Conservation (phyloP, 2,329 filamentous ascomycete species). For the Aureobasidium sp. region DNA sequence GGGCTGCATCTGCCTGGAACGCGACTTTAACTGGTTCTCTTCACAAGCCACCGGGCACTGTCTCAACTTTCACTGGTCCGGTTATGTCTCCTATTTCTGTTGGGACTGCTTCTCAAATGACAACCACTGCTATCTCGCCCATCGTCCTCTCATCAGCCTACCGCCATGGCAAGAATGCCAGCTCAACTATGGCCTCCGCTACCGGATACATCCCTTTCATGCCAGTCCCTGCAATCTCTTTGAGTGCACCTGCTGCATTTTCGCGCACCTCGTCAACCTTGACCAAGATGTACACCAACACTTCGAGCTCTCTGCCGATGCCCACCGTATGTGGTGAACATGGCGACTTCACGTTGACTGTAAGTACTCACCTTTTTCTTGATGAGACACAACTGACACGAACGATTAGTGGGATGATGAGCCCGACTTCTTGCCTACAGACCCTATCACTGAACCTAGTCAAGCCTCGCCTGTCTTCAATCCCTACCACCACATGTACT, state of each 20-base stretch:
- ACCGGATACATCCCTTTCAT: background rate
- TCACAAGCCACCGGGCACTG: background rate
- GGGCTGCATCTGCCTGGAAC: background rate
- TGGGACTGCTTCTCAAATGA: background rate
- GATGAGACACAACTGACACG: constrained; percentile 21
- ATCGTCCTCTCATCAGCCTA: background rate
- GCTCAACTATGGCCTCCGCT: background rate
- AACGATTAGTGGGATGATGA: constrained; percentile 28
- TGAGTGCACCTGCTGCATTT: background rate
- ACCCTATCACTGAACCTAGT: constrained; percentile 27
- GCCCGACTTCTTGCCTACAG: constrained; percentile 26
- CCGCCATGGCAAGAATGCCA: background rate
- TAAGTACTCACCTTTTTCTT: constrained; percentile 17
- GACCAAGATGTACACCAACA: constrained; percentile 8
- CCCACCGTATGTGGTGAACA: constrained; percentile 34
- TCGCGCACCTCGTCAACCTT: background rate
- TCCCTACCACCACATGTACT: constrained; percentile 45
- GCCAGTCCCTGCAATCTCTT: background rate
- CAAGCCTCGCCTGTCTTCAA: constrained; percentile 36
- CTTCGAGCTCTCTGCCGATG: background rate
- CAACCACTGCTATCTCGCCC: background rate
- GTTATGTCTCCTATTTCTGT: background rate
- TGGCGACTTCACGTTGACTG: constrained; percentile 34
- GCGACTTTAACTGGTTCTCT: background rate
- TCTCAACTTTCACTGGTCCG: background rate